phyloP scores from a whole-genome alignment of 2,329 filamentous ascomycete species.

The Sporothrix brunneoviolacea region DNA sequence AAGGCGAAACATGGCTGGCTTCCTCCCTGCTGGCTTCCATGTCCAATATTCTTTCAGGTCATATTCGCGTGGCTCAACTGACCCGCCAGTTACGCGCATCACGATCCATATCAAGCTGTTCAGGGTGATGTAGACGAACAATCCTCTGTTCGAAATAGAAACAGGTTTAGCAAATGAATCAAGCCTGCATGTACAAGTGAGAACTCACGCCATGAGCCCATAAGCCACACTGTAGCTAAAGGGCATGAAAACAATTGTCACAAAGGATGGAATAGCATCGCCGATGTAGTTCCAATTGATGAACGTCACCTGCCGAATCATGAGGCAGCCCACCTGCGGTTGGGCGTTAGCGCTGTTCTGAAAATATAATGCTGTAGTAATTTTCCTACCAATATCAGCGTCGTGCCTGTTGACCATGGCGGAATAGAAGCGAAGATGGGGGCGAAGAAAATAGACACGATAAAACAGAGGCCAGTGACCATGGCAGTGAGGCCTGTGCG shows the following conservation, averaged over 20 bases:
- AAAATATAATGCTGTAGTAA: no score
- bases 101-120: constrained; percentile 41
- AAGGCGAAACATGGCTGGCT: constrained; percentile 41
- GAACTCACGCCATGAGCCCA: constrained; percentile 61
- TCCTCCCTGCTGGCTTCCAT: constrained; percentile 41
- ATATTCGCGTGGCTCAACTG: constrained; percentile 43
- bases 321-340: constrained; percentile 61
- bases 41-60: constrained; percentile 52
- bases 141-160: constrained; percentile 30
- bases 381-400: constrained; percentile 60
- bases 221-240: constrained; percentile 76
- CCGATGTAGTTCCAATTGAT: constrained; percentile 75
- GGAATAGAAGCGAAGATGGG: constrained; percentile 72
- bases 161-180: background rate
- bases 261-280: constrained; percentile 67
- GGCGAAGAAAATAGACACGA: constrained; percentile 67
- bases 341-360: constrained; percentile 5
- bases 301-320: constrained; percentile 67
- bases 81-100: constrained; percentile 36
- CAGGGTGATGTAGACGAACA: constrained; percentile 49
- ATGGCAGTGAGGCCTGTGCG: constrained; percentile 67
- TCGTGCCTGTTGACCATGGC: constrained; percentile 70
- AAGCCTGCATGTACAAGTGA: background rate
- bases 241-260: constrained; percentile 68
- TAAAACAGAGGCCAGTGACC: constrained; percentile 61